Evolutionary conservation across 164 flowering plant species (phyloP).

Genomic region (Vitis rotundifolia): DNA sequence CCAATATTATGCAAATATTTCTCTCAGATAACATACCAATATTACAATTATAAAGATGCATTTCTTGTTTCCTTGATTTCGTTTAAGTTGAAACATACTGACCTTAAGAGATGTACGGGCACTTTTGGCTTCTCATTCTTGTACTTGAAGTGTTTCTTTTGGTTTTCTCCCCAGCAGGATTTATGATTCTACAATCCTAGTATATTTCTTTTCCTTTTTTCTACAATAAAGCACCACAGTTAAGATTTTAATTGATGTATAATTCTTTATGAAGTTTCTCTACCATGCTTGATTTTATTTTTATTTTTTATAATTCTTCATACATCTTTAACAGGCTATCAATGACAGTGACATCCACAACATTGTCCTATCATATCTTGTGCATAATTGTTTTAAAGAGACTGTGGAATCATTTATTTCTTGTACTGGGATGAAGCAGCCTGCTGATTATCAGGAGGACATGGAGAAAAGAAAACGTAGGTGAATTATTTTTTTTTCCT

Average conservation of each 20-base stretch:
- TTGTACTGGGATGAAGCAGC: slow-evolving; percentile 66
- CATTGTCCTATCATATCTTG: slow-evolving; percentile 82
- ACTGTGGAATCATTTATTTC: slow-evolving; percentile 78
- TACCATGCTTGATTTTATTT: background rate
- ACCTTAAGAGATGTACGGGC: background rate
- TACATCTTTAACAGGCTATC: slow-evolving; percentile 49
- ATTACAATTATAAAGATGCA: too few species aligned
- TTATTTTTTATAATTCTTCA: background rate
- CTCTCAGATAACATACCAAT: too few species aligned
- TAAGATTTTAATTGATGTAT: background rate
- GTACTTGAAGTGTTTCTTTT: too few species aligned
- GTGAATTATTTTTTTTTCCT: slow-evolving; percentile 15
- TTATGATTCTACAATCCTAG: background rate
- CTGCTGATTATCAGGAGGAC: slow-evolving; percentile 63
- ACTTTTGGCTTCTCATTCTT: background rate
- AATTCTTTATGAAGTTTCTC: background rate
- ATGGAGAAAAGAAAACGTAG: slow-evolving; percentile 94
- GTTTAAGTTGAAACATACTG: background rate
- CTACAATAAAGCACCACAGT: background rate
- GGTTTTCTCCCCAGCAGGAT: background rate
- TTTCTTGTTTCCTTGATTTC: too few species aligned
- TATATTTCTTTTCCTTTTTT: background rate
- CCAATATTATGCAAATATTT: too few species aligned
- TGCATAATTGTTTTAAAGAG: slow-evolving; percentile 86
- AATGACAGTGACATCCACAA: slow-evolving; percentile 66